A percentile compares a stretch with the other conserved stretches of the same genome.
phyloP scores from a whole-genome alignment of 768 basidiomycete genomes.

The Gymnopilus dilepis region DNA sequence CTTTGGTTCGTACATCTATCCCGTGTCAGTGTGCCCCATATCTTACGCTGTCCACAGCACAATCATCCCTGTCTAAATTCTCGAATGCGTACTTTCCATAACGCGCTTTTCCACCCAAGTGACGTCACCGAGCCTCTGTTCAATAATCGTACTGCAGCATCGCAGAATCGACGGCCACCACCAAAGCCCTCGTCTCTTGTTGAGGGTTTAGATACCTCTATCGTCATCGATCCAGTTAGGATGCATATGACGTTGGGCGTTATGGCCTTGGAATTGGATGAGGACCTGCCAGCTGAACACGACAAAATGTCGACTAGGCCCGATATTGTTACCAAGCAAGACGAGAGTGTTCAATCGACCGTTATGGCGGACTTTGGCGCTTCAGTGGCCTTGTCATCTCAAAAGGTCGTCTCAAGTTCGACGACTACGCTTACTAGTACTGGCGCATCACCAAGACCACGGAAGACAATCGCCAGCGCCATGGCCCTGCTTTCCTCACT shows the following conservation, averaged over 20 bases:
- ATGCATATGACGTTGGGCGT: conserved; percentile 80
- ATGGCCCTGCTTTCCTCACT: conserved; percentile 49
- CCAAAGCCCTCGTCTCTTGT: conserved; percentile 29
- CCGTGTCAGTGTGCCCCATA: not conserved
- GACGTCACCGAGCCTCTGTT: not conserved
- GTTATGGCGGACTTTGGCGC: not conserved
- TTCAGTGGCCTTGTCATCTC: not conserved
- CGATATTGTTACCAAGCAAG: not conserved
- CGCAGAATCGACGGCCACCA: conserved; percentile 1
- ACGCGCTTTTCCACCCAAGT: conserved; percentile 41
- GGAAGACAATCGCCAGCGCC: conserved; percentile 44
- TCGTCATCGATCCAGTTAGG: conserved; percentile 62
- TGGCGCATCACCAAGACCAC: conserved; percentile 1
- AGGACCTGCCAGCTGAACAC: not conserved
- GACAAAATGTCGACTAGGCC: not conserved
- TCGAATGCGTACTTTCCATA: conserved; percentile 43
- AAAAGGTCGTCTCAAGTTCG: not conserved
- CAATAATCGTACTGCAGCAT: not conserved
- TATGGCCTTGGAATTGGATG: conserved; percentile 56
- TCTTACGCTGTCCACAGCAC: conserved; percentile 15
- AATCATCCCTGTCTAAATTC: conserved; percentile 45
- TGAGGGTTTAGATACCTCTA: conserved; percentile 61
- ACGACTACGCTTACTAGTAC: no score
- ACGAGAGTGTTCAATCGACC: not conserved
- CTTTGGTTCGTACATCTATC: conserved; percentile 31